Percentiles rank a stretch among this genome's conserved stretches.
Evolutionary conservation across 768 basidiomycete species (phyloP).

Genomic region (Mycena indigotica): DNA sequence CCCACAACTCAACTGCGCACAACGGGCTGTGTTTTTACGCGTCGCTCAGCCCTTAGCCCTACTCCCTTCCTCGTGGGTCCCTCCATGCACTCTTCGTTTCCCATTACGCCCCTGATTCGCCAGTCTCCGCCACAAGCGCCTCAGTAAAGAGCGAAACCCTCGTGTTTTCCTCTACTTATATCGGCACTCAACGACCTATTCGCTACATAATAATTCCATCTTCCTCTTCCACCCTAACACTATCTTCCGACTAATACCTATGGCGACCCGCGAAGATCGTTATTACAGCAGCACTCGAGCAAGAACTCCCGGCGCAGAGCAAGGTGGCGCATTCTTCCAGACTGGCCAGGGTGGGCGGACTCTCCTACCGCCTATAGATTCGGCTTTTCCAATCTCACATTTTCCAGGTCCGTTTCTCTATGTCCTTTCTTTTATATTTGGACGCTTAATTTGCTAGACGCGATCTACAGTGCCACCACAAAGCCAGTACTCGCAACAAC

Average conservation of each 20-base stretch:
- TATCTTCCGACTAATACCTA: slow-evolving; percentile 34
- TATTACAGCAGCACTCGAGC: slow-evolving; percentile 70
- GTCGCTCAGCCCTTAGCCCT: slow-evolving; percentile 35
- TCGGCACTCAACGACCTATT: slow-evolving; percentile 48
- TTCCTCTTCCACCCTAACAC: slow-evolving; percentile 44
- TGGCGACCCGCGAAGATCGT: slow-evolving; percentile 75
- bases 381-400: slow-evolving; percentile 85
- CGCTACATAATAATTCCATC: slow-evolving; percentile 56
- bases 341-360: slow-evolving; percentile 88
- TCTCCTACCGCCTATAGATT: slow-evolving; percentile 83
- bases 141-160: slow-evolving; percentile 32
- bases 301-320: slow-evolving; percentile 68
- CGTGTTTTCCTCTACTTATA: slow-evolving; percentile 47
- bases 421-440: slow-evolving; percentile 52
- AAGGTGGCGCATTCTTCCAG: slow-evolving; percentile 68
- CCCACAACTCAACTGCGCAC: slow-evolving; percentile 23
- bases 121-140: slow-evolving; percentile 37
- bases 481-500: slow-evolving; percentile 64
- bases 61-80: slow-evolving; percentile 51
- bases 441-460: slow-evolving; percentile 60
- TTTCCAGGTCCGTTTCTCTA: slow-evolving; percentile 86
- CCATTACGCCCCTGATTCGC: slow-evolving; percentile 44
- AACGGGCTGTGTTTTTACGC: slow-evolving; percentile 37
- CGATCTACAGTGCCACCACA: slow-evolving; percentile 61
- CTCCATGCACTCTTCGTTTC: slow-evolving; percentile 55